Percentiles rank a stretch among this genome's conserved stretches.
phyloP scores from a whole-genome alignment of 2,329 filamentous ascomycete genomes.

The Curvularia eragrostidis region DNA sequence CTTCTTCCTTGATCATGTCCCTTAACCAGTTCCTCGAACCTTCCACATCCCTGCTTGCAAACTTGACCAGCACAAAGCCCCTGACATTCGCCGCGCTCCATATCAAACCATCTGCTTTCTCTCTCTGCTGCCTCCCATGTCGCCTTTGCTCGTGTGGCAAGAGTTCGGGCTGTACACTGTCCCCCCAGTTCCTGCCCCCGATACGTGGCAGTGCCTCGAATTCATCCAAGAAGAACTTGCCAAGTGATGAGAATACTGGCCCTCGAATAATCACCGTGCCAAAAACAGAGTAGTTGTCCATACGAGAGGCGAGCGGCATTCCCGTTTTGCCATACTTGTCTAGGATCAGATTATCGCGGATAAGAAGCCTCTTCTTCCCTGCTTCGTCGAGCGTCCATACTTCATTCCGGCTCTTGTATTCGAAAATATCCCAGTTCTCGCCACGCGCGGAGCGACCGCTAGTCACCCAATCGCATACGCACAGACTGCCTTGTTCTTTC shows the following conservation, averaged over 20 bases:
- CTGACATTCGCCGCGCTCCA: slow-evolving; percentile 50
- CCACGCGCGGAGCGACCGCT: slow-evolving; percentile 84
- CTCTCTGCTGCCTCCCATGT: slow-evolving; percentile 61
- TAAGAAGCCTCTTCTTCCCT: slow-evolving; percentile 66
- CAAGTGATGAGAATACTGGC: slow-evolving; percentile 68
- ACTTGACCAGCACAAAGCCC: slow-evolving; percentile 89
- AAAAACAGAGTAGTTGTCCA: slow-evolving; percentile 77
- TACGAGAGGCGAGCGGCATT: slow-evolving; percentile 56
- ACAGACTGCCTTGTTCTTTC: slow-evolving; percentile 66
- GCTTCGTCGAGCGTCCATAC: slow-evolving; percentile 65
- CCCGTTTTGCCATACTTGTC: slow-evolving; percentile 56
- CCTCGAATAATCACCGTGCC: slow-evolving; percentile 87
- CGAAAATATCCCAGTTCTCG: slow-evolving; percentile 84
- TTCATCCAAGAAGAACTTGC: slow-evolving; percentile 77
- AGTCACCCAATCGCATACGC: slow-evolving; percentile 92
- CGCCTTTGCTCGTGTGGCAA: slow-evolving; percentile 58
- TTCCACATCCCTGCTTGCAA: slow-evolving; percentile 82
- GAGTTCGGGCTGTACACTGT: slow-evolving; percentile 47
- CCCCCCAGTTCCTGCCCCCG: slow-evolving; percentile 77
- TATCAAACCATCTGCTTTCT: slow-evolving; percentile 54
- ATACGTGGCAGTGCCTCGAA: slow-evolving; percentile 81
- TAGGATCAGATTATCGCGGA: slow-evolving; percentile 85
- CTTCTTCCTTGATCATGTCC: slow-evolving; percentile 75
- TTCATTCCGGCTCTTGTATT: slow-evolving; percentile 86
- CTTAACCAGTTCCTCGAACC: slow-evolving; percentile 81